phyloP scores from a whole-genome alignment of 768 basidiomycete genomes.

The Leucocoprinus sp. region DNA sequence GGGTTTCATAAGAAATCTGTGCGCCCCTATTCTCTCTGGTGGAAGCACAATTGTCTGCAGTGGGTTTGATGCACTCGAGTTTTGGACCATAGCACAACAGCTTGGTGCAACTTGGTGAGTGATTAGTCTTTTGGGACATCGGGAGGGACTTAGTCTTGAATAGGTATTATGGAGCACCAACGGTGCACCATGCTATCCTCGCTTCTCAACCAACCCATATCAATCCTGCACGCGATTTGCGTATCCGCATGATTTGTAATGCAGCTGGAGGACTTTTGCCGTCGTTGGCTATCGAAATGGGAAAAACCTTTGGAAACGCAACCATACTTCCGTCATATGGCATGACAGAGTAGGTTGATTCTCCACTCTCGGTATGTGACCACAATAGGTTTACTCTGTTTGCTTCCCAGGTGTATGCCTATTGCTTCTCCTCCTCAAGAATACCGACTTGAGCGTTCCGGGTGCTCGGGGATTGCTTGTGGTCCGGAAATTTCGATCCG shows the following conservation, averaged over 20 bases:
- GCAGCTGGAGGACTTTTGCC: slow-evolving; percentile 48
- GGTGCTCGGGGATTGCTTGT: slow-evolving; percentile 40
- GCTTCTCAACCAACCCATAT: slow-evolving; percentile 25
- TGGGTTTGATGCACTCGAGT: slow-evolving; percentile 44
- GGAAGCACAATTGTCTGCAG: slow-evolving; percentile 47
- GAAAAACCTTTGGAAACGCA: slow-evolving; percentile 37
- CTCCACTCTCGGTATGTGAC: slow-evolving; percentile 1
- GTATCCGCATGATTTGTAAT: slow-evolving; percentile 40
- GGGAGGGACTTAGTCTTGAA: slow-evolving; percentile 5
- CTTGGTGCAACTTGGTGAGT: slow-evolving; percentile 42
- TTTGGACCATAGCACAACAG: slow-evolving; percentile 34
- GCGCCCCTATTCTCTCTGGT: slow-evolving; percentile 49
- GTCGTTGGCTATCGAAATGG: slow-evolving; percentile 39
- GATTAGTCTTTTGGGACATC: slow-evolving; percentile 5
- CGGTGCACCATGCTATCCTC: slow-evolving; percentile 43
- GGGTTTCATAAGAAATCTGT: slow-evolving; percentile 49
- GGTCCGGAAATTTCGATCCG: slow-evolving; percentile 40
- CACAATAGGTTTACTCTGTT: slow-evolving; percentile 9
- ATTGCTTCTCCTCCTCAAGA: slow-evolving; percentile 36
- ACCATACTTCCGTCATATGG: slow-evolving; percentile 54
- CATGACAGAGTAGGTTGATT: slow-evolving; percentile 38
- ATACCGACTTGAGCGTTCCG: slow-evolving; percentile 37
- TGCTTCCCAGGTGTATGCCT: slow-evolving; percentile 35
- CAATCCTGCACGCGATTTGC: slow-evolving; percentile 24
- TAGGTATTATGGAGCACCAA: slow-evolving; percentile 45